Base-by-base conservation (phyloP, 192 early-diverging fungal genomes). In the Mortierella hygrophila region DNA sequence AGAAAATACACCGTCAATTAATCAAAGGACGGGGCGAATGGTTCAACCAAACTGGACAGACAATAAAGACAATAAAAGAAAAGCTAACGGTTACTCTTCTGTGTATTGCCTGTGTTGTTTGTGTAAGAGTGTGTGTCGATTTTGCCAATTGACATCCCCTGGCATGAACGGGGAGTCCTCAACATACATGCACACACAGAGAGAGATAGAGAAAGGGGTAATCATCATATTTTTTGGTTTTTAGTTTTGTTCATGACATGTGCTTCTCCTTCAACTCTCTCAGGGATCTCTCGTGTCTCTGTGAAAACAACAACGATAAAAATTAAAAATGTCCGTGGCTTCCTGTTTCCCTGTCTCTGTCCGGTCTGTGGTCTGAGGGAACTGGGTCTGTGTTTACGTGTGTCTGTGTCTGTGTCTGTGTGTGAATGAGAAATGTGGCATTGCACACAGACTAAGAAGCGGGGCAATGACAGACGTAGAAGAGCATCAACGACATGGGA, bases 161-260 rank as follows among this genome's bases (percentile, higher is more conserved):
- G 60, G 26, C 23, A 9, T 0, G 18, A 52, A 52, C 4, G 49
- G 44, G 44, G 44, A 9, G 0, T 3, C 38, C 38, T 5, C 38
- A 40, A 40, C 11, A 46, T 13, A 11, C 8, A 44, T 9, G 0
- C 44, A 46, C 44, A 46, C 44, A 46, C 11, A 15, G 44, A 46
- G 44, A 1, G 44, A 44, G 0, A 44, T 6, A 44, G 0, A 46
- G 44, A 46, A 46, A 15, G 44, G 18, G 18, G 18, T 5, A 52
- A 52, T 52, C 16, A 52, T 52, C 49, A 20, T 35, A 32, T 32
- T 32, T 65, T 15, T 15, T 23, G 5, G 29, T 23, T 16, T 57
- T 38, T n/a, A 8, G 40, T 60, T 57, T 38, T n/a, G 74, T 35
- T 52, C 40, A 41, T 76, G 63, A 76, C 57, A 76, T 65, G 75